Conservation (phyloP, 345 rosid genomes). For the Eucalyptus lansdowneana region DNA sequence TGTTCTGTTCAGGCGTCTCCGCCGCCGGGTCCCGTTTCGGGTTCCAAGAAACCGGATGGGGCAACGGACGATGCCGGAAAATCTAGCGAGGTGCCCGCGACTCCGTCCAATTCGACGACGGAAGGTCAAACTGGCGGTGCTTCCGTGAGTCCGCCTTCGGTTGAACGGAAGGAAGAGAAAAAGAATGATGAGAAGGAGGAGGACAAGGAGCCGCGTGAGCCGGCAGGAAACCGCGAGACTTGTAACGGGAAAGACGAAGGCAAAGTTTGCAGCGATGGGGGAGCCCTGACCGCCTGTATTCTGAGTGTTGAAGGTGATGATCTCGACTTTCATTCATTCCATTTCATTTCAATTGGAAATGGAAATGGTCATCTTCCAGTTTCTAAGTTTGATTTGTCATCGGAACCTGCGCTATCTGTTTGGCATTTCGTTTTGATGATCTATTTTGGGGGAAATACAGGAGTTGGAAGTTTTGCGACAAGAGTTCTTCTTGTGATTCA, state of each 20-base stretch:
- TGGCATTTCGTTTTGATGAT: not conserved
- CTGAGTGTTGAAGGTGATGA: slow-evolving; percentile 5
- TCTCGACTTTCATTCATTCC: not conserved
- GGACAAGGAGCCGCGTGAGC: slow-evolving; percentile 10
- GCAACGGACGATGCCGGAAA: not conserved
- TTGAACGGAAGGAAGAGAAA: not conserved
- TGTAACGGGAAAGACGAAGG: slow-evolving; percentile 20
- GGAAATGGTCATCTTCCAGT: not conserved
- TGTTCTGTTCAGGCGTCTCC: slow-evolving; percentile 23
- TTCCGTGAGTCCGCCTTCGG: slow-evolving; percentile 5
- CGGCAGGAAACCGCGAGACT: slow-evolving; percentile 10
- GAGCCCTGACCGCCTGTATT: slow-evolving; percentile 43
- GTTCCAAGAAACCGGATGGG: not conserved
- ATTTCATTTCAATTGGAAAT: not conserved
- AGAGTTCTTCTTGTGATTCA: not conserved
- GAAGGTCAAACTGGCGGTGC: slow-evolving; percentile 1
- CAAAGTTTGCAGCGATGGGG: slow-evolving; percentile 19
- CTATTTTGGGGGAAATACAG: not conserved
- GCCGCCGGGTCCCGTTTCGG: slow-evolving; percentile 5
- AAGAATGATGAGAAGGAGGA: slow-evolving; percentile 3
- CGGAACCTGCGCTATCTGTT: not conserved
- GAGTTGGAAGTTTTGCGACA: not conserved
- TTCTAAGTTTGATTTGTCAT: not conserved
- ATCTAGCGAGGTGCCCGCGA: not conserved
- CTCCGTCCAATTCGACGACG: not conserved